Base-by-base conservation (phyloP, 441 rosid genomes). In the Croton setiger region DNA sequence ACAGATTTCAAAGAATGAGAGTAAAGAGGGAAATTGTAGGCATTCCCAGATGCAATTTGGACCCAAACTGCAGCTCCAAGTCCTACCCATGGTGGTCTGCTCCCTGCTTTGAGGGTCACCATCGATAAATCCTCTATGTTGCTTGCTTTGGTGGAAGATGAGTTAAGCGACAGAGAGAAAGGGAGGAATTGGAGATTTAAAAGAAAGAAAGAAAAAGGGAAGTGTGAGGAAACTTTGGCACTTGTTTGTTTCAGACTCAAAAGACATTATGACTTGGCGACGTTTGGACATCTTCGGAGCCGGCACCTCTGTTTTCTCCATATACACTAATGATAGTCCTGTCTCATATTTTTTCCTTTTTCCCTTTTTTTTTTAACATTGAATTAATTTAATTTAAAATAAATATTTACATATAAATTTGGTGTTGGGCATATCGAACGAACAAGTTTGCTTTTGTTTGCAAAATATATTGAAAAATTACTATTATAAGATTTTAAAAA, bases 51-150 rank as follows among this genome's bases (percentile, higher is more conserved):
- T 0, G 96, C 81, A 63, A 87, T 74, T 74, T 88, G 83, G 60
- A 95, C 87, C 98, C 99, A 92, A 0, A 88, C 84, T 6, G 98
- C 99, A 0, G 98, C 97, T 4, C 91, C 95, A 23, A 90, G 82
- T 5, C 98, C 97, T 27, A 92, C 87, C 98, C 99, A 94, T 7
- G 99, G 99, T 18, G 99, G 98, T 75, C 96, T 82, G 74, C 86
- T 92, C 53, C 98, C 98, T 3, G 83, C 81, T 78, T 92, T 94
- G 6, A 88, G 84, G 61, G 39, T 80, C 72, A 64, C 78, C 85
- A 80, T 85, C 9, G 81, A 61, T 66, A 36, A 48, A 45, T 45
- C 49, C 49, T 45, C 49, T 12, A 1, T 27, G 31, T 27, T 27
- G 31, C 31, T 27, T 27, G 31, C 31, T 27, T 27, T 27, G 31